Evolutionary conservation across 306 rosid genomes (phyloP), one percentile per base, ranked within the genome.

Genomic region (Lathyrus tuberosus): DNA sequence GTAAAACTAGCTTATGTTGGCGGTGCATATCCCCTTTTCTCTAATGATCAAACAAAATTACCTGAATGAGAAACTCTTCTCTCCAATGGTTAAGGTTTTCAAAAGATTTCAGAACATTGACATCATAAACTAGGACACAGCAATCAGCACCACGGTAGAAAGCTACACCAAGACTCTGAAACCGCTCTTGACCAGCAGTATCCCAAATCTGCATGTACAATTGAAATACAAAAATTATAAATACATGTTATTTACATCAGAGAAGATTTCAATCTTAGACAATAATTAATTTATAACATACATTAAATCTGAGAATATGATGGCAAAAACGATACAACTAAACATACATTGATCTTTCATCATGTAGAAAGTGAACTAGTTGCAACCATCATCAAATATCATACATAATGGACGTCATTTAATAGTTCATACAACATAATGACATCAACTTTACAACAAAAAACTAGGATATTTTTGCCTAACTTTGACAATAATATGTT

Each of bases 131-230:
- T 69, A 94, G 97, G 80, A 94, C 99, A 65, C 99, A 94, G 73
- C 99, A 94, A 70, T 94, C 99, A 62, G 99, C 99, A 69, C 99
- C 97, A 6, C 99, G 99, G 78, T 94, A 94, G 87, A 94, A 94
- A 56, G 98, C 98, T 80, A 93, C 98, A 16, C 99, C 99, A 66
- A 94, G 99, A 87, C 96, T 90, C 67, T 94, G 98, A 87, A 94
- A 94, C 72, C 98, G 82, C 80, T 94, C 98, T 77, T 94, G 98
- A 31, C 98, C 98, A 73, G 97, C 99, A 26, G 99, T 91, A 81
- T 95, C 97, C 97, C 99, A 91, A 52, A 95, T 95, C 99, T 89
- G 78, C 54, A 62, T 14, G 62, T 37, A 52, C 13, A 16, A 46
- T 46, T 6, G 31, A 60, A 85, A 43, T 44, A 43, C 8, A 13